Percentiles rank a stretch among this genome's conserved stretches.
phyloP scores from a whole-genome alignment of 2,329 filamentous ascomycete genomes.

The Pseudogymnoascus sp. region DNA sequence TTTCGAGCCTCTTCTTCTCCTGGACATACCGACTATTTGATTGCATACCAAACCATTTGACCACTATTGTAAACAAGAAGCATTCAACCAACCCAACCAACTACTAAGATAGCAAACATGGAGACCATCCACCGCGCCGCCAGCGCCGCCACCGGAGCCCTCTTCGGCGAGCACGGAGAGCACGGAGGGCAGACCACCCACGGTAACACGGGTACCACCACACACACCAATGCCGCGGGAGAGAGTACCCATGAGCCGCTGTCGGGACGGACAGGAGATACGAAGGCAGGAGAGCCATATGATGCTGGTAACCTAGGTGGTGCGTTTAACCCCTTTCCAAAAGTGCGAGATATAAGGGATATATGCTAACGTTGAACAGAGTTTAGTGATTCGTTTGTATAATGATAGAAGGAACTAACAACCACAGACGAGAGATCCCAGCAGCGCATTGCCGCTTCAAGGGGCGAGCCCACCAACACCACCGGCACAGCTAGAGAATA shows the following conservation, averaged over 20 bases:
- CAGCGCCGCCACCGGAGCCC: not conserved
- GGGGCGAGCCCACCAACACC: not conserved
- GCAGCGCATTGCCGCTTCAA: not conserved
- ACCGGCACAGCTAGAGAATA: not conserved
- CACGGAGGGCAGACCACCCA: not conserved
- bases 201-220: not conserved
- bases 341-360: not conserved
- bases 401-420: not conserved
- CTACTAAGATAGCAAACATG: not conserved
- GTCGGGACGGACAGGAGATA: constrained; percentile 60
- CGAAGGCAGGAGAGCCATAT: constrained; percentile 61
- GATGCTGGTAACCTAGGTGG: constrained; percentile 68
- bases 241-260: constrained; percentile 50
- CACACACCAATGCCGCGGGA: not conserved
- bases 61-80: not conserved
- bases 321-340: constrained; percentile 25
- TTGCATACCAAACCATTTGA: not conserved
- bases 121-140: not conserved
- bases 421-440: not conserved
- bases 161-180: not conserved
- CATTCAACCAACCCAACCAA: not conserved
- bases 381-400: not conserved
- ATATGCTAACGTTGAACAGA: not conserved
- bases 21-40: not conserved
- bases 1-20: not conserved